These are phyloP conservation scores for Shiraia bambusicola DNA, from an alignment of 2,329 filamentous ascomycete species.

Conservation along the genomic window DNA sequence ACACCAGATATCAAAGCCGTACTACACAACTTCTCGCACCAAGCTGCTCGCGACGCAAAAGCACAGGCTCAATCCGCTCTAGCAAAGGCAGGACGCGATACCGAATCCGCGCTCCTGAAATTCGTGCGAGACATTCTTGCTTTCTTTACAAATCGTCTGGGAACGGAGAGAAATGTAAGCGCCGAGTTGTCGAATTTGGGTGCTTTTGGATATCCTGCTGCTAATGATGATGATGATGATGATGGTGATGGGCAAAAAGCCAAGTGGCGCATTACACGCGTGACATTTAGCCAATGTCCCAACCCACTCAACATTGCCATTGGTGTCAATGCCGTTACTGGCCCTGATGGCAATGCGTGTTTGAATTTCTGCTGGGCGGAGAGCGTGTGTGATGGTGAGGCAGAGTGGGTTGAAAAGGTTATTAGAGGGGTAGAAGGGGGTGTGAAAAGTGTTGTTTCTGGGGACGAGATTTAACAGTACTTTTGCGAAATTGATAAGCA, in stretches of 20 bases:
- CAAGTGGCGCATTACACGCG: constrained; percentile 42
- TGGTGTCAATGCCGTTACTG: constrained; percentile 46
- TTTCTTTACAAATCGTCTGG: constrained; percentile 42
- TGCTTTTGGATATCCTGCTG: too few species aligned
- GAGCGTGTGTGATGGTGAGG: constrained; percentile 41
- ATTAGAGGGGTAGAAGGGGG: constrained; percentile 10
- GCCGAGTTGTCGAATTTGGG: constrained; percentile 54
- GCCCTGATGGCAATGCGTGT: constrained; percentile 47
- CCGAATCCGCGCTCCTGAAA: constrained; percentile 42
- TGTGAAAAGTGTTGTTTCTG: too few species aligned
- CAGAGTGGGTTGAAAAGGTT: constrained; percentile 22
- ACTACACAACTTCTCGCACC: constrained; percentile 21
- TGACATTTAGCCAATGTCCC: constrained; percentile 51
- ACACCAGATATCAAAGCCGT: neutral
- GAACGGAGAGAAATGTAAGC: constrained; percentile 40
- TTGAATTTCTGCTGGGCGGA: constrained; percentile 48
- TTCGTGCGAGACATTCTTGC: constrained; percentile 45
- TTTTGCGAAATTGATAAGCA: too few species aligned
- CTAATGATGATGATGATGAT: too few species aligned
- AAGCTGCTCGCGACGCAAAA: constrained; percentile 19
- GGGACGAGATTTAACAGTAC: too few species aligned
- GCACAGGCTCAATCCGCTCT: constrained; percentile 14
- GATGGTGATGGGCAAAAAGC: neutral
- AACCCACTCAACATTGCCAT: constrained; percentile 44
- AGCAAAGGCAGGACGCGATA: constrained; percentile 31